phyloP scores from a whole-genome alignment of 441 rosid genomes.

The Flueggea neowawraea region DNA sequence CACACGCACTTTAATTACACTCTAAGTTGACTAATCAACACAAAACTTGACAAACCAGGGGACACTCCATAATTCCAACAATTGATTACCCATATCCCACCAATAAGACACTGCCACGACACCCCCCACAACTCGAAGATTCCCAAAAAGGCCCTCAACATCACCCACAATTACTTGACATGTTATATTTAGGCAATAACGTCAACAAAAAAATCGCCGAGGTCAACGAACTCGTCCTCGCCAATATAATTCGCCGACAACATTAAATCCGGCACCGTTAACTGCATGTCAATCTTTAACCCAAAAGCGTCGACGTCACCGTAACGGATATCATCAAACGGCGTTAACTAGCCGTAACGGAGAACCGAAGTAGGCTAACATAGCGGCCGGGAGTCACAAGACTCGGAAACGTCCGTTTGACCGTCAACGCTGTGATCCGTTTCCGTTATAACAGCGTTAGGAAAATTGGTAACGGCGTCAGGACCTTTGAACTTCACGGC shows the following conservation, averaged over 20 bases:
- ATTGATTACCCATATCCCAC: neutral
- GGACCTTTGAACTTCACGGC: constrained; percentile 29
- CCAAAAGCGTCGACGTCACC: constrained; percentile 25
- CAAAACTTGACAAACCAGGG: neutral
- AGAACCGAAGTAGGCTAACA: constrained; percentile 42
- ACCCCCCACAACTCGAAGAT: neutral
- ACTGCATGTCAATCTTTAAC: constrained; percentile 17
- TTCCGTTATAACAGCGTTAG: constrained; percentile 15
- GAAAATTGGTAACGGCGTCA: constrained; percentile 38
- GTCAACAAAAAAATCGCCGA: constrained; percentile 31
- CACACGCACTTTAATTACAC: neutral
- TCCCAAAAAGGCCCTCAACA: constrained; percentile 5
- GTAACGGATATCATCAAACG: constrained; percentile 12
- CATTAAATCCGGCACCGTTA: constrained; percentile 12
- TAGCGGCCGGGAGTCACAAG: constrained; percentile 7
- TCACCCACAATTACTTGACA: no score
- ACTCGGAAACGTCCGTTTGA: constrained; percentile 3
- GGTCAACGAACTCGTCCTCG: constrained; percentile 25
- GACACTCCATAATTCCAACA: neutral
- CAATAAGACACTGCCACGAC: neutral
- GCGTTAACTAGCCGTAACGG: constrained; percentile 11
- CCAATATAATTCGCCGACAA: constrained; percentile 1
- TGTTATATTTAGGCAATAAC: constrained; percentile 1
- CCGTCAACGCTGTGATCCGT: neutral
- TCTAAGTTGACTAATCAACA: constrained; percentile 13